Conservation (phyloP, 371 early-diverging fungal genomes). For the Lichtheimia corymbifera region DNA sequence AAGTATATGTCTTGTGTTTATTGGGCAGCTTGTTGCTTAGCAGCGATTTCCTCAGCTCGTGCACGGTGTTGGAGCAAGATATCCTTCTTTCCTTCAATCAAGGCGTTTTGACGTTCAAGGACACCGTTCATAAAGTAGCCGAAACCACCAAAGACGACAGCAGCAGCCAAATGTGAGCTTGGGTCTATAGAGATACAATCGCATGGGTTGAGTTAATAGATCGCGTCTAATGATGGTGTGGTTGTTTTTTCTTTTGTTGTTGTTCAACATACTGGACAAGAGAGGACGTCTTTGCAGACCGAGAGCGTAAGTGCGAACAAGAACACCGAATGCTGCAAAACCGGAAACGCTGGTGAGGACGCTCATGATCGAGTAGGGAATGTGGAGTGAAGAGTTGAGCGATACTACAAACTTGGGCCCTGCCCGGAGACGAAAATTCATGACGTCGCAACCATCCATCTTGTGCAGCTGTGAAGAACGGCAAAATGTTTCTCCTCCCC, state of each 20-base stretch:
- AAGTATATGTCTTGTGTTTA: slow-evolving; percentile 4
- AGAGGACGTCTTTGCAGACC: slow-evolving; percentile 54
- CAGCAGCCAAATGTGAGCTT: slow-evolving; percentile 38
- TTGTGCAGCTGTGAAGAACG: too few species aligned
- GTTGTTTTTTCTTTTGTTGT: background rate
- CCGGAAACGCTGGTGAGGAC: slow-evolving; percentile 50
- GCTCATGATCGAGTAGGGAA: slow-evolving; percentile 27
- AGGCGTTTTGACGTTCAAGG: slow-evolving; percentile 42
- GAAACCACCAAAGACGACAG: slow-evolving; percentile 45
- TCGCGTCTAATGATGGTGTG: background rate
- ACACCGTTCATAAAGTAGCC: slow-evolving; percentile 44
- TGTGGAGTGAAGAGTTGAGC: slow-evolving; percentile 2
- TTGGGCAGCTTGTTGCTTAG: slow-evolving; percentile 20
- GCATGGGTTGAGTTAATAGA: slow-evolving; percentile 6
- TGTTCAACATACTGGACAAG: slow-evolving; percentile 37
- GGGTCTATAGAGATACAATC: slow-evolving; percentile 27
- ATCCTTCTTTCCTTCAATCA: slow-evolving; percentile 51
- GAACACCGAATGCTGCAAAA: slow-evolving; percentile 55
- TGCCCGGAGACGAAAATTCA: background rate
- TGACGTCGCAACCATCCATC: too few species aligned
- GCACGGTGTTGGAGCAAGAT: slow-evolving; percentile 47
- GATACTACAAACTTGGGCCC: too few species aligned
- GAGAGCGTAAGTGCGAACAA: slow-evolving; percentile 54
- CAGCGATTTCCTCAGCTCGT: slow-evolving; percentile 47
- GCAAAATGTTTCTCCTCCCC: too few species aligned